Percentiles rank a stretch among this genome's conserved stretches.
These are phyloP conservation scores for Microsporum ferrugineum DNA, from an alignment of 2,329 filamentous ascomycete genomes.

Conservation along the genomic window DNA sequence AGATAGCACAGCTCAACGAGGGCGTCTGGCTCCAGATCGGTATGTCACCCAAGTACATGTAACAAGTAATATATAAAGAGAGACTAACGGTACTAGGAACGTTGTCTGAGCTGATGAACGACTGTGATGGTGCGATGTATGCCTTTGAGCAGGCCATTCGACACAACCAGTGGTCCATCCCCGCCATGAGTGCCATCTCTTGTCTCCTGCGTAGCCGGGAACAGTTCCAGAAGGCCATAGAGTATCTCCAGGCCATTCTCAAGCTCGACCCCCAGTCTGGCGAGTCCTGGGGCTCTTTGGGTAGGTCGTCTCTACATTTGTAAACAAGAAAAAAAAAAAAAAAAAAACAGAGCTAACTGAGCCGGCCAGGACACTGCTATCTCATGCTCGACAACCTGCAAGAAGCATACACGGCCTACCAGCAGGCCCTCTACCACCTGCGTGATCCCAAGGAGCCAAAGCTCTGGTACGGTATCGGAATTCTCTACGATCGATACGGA, in stretches of 20 bases:
- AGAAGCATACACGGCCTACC: slow-evolving; percentile 92
- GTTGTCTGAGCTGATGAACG: slow-evolving; percentile 75
- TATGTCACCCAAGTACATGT: slow-evolving; percentile 38
- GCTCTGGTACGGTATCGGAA: slow-evolving; percentile 97
- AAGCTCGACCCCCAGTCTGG: slow-evolving; percentile 83
- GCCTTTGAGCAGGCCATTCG: slow-evolving; percentile 83
- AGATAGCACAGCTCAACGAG: slow-evolving; percentile 71
- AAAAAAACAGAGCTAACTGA: background rate
- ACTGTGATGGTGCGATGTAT: slow-evolving; percentile 75
- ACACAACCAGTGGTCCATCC: slow-evolving; percentile 78
- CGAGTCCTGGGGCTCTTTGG: slow-evolving; percentile 91
- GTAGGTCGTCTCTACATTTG: slow-evolving; percentile 39
- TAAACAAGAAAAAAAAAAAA: background rate
- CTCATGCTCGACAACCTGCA: slow-evolving; percentile 98
- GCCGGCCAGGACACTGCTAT: slow-evolving; percentile 74
- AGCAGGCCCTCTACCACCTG: slow-evolving; percentile 86
- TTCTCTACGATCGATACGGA: slow-evolving; percentile 91
- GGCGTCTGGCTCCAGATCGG: slow-evolving; percentile 85
- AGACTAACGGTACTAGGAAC: slow-evolving; percentile 49
- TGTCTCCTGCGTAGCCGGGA: slow-evolving; percentile 84
- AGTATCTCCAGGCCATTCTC: slow-evolving; percentile 81
- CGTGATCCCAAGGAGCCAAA: slow-evolving; percentile 94
- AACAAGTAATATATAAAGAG: slow-evolving; percentile 2
- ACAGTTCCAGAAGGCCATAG: slow-evolving; percentile 85
- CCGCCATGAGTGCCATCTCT: slow-evolving; percentile 89